Evolutionary conservation across 2,329 filamentous ascomycete species (phyloP), one percentile per base, ranked within the genome.

Genomic region (Sporothrix globosa): DNA sequence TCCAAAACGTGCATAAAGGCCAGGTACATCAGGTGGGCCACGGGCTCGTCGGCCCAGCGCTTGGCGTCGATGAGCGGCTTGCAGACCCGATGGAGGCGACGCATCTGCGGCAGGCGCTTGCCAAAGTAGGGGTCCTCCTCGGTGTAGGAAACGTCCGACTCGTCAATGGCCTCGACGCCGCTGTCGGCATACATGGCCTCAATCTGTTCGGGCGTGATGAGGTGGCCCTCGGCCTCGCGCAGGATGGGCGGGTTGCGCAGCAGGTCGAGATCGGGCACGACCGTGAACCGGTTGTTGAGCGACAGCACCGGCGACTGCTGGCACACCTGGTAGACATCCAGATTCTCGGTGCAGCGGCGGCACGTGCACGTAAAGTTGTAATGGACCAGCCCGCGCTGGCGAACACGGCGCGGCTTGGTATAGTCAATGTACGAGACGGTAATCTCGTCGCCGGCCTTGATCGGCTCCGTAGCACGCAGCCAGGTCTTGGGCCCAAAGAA

Each of bases 401-500:
- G 81, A 54, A 79, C 79, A 1, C 78, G 72, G 34, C 81, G 79
- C 5, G 84, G 83, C 60, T 81, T 78, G 2, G 82, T 84, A 72
- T 81, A 82, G 70, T 87, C 86, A 48, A 87, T 86, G 73, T 90
- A 90, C 1, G 86, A 88, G 46, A 90, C 87, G 70, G 85, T 83
- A 69, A 90, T 83, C 78, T 89, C 86, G 34, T 88, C 83, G 9
- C 82, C 86, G 44, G 80, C 76, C 17, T 80, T 75, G 54, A 90
- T 87, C 3, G 80, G 76, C 27, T 75, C 76, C 69, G 85, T 81
- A 1, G 87, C 85, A 50, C 83, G 81, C 17, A 90, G 77, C 2
- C 84, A 77, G 3, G 86, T 84, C 4, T 78, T 81, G 6, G 87
- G 81, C 4, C 84, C 84, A 52, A 83, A 74, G 68, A 89, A 89